phyloP scores from a whole-genome alignment of 164 flowering plant species.

The Taxillus chinensis region DNA sequence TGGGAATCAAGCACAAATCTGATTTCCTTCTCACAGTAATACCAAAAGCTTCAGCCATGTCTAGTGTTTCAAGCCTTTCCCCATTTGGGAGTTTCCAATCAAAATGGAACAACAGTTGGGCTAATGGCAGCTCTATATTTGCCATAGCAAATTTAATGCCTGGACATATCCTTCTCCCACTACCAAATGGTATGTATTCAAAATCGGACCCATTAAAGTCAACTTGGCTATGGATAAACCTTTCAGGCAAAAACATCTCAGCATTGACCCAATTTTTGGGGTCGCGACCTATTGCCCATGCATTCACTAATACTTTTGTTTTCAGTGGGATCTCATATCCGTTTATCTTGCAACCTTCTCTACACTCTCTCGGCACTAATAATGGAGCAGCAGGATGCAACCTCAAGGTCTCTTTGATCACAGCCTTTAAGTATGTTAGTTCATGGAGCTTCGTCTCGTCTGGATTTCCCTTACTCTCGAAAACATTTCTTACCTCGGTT shows the following conservation, averaged over 20 bases:
- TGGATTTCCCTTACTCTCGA: neutral
- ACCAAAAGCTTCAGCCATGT: slow-evolving; percentile 22
- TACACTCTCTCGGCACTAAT: slow-evolving; percentile 13
- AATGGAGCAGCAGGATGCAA: slow-evolving; percentile 13
- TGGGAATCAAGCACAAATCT: slow-evolving; percentile 20
- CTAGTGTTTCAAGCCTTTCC: slow-evolving; percentile 14
- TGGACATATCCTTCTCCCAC: slow-evolving; percentile 31
- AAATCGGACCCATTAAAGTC: slow-evolving; percentile 25
- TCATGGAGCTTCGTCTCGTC: neutral
- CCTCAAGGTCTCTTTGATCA: neutral
- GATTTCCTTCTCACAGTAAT: slow-evolving; percentile 10
- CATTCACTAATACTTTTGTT: slow-evolving; percentile 19
- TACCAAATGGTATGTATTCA: slow-evolving; percentile 27
- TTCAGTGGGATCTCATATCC: slow-evolving; percentile 17
- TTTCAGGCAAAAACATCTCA: slow-evolving; percentile 22
- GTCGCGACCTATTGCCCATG: slow-evolving; percentile 28
- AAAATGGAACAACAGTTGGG: slow-evolving; percentile 23
- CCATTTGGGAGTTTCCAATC: slow-evolving; percentile 25
- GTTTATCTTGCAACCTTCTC: slow-evolving; percentile 11
- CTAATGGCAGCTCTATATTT: slow-evolving; percentile 15
- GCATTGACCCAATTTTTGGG: slow-evolving; percentile 24
- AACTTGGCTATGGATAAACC: slow-evolving; percentile 20
- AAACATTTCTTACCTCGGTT: slow-evolving; percentile 7
- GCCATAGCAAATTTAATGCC: slow-evolving; percentile 20
- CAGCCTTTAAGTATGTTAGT: neutral